Evolutionary conservation across 2,329 filamentous ascomycete species (phyloP), one percentile per base, ranked within the genome.

Genomic region (Curvularia eragrostidis): DNA sequence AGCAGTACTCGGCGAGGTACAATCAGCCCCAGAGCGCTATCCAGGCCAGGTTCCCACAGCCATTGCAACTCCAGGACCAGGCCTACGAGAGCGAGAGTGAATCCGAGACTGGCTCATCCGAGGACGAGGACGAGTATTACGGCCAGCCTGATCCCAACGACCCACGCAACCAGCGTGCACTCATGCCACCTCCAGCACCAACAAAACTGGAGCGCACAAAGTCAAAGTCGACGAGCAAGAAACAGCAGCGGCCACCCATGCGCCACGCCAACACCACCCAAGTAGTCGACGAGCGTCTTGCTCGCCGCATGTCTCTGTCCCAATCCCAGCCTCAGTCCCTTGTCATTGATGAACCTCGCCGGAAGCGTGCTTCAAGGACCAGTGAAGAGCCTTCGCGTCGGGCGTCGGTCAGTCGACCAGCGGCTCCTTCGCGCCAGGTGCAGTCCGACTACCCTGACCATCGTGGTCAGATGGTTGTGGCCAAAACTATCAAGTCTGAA

Each of bases 351-450:
- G 61, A 68, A 1, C 63, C 30, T 48, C 58, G 39, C 12, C 60
- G 58, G 12, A 63, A 62, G 15, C 61, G 64, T 23, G 13, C 58
- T 3, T 52, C 64, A 21, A 62, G 61, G 39, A 60, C 50, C 32
- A 62, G 68, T 24, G 60, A 50, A 64, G 70, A 59, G 58, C 58
- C 55, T 54, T 64, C 55, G 9, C 71, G 60, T 12, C 63, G 69
- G 0, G 24, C 56, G 3, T 74, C 72, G 0, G 34, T 64, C 28
- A 72, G 69, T 46, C 73, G 74, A 36, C 76, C 76, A 8, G 69
- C 75, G 4, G 60, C 77, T 21, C 76, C 70, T 24, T 56, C 69
- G 3, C 74, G 73, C 18, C 75, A 76, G 48, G 65, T 72, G 2
- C 71, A 68, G 26, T 74, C 73, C 10, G 64, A 67, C 13, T 72